Base-by-base conservation (phyloP, 768 basidiomycete species). In the Leccinum uliginosum region DNA sequence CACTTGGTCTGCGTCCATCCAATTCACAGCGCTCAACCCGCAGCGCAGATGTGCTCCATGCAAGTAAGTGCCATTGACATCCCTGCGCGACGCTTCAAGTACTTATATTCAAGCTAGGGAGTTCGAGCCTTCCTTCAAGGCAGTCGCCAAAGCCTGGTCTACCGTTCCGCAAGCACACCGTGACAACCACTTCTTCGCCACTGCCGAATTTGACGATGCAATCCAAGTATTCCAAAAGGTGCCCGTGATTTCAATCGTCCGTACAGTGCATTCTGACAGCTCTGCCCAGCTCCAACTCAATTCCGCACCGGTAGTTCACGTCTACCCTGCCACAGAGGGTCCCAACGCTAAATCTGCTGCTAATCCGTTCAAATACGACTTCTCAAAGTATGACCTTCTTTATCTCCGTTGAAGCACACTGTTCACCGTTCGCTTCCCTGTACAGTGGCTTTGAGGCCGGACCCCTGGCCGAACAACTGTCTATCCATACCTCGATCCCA, bases 31-130 rank as follows among this genome's bases (percentile, higher is more conserved):
- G 0, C 72, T 97, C 59, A 87, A 86, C 63, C 75, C 82, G 10
- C 80, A 85, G 60, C 85, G 91, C 67, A 89, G 86, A 71, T 99
- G 97, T 71, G 71, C 70, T n/a, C 96, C 95, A 47, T 99, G 97
- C 89, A 88, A 78, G 95, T 92, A 64, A 73, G 91, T 80, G 2
- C 10, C 24, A 17, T 30, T 14, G 12, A 4, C 54, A 9, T 21
- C 50, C 46, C 38, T 35, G 4, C 19, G 0, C 6, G 3, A 3
- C 19, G 10, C 10, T 8, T 14, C 30, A 21, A 34, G 4, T 26
- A 26, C 29, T 52, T n/a, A 58, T 12, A 1, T 35, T 15, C n/a
- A 14, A 11, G 23, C 50, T 70, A 96, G 93, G 70, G 83, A 90
- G 63, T 96, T 98, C 67, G 83, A 89, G 50, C 93, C 95, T 7